These are phyloP conservation scores for Aspergillus ibericus DNA, from an alignment of 2,329 filamentous ascomycete genomes.

Conservation along the genomic window DNA sequence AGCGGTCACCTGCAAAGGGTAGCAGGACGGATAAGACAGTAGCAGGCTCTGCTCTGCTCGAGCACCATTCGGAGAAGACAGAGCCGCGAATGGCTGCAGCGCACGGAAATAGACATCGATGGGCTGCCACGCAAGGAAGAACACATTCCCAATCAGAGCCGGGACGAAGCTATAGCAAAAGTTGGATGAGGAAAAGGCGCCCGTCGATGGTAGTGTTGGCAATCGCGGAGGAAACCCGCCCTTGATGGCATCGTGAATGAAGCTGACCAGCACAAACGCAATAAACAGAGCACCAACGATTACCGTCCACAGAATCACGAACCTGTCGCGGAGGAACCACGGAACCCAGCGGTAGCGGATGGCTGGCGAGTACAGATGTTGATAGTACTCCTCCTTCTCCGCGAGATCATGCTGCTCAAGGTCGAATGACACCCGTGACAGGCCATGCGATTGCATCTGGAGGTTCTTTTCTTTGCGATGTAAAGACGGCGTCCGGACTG, in stretches of 20 bases:
- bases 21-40: conserved; percentile 56
- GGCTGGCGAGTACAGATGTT: conserved; percentile 52
- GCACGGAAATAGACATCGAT: conserved; percentile 62
- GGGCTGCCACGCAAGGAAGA: conserved; percentile 61
- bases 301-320: conserved; percentile 66
- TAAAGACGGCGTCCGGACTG: conserved; percentile 48
- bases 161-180: conserved; percentile 77
- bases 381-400: conserved; percentile 47
- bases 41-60: conserved; percentile 58
- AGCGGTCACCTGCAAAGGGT: conserved; percentile 55
- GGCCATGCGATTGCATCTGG: conserved; percentile 34
- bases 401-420: conserved; percentile 38
- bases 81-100: conserved; percentile 58
- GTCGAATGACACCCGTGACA: conserved; percentile 36
- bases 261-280: conserved; percentile 75
- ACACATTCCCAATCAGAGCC: conserved; percentile 56
- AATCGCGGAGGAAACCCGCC: conserved; percentile 72
- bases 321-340: conserved; percentile 69
- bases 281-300: conserved; percentile 62
- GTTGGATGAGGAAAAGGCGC: conserved; percentile 79
- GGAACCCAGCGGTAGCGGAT: conserved; percentile 69
- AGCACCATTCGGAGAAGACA: conserved; percentile 53
- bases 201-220: conserved; percentile 57
- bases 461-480: conserved; percentile 30
- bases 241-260: conserved; percentile 66